phyloP scores from a whole-genome alignment of 306 rosid genomes.

The Medicago arabica region DNA sequence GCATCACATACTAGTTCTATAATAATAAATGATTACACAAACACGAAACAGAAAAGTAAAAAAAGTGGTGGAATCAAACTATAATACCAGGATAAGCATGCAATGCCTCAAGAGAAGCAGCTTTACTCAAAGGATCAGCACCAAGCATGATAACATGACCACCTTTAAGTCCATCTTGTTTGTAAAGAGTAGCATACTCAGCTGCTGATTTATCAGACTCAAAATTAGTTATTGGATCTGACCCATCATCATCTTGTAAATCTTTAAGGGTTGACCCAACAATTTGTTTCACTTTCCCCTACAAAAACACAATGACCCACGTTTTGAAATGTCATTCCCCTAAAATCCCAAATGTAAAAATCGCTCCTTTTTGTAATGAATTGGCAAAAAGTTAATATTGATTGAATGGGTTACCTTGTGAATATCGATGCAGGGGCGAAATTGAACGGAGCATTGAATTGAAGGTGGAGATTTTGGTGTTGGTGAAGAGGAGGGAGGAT shows the following conservation, averaged over 20 bases:
- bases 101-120: conserved; percentile 82
- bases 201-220: conserved; percentile 88
- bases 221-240: conserved; percentile 78
- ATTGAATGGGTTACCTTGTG: conserved; percentile 57
- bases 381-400: not conserved
- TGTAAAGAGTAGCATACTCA: conserved; percentile 79
- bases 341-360: not conserved
- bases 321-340: not conserved
- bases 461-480: conserved; percentile 46
- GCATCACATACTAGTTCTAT: not conserved
- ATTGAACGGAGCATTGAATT: conserved; percentile 64
- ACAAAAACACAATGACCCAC: conserved; percentile 21
- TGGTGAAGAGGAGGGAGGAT: conserved; percentile 33
- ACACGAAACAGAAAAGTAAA: not conserved
- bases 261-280: conserved; percentile 93
- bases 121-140: conserved; percentile 82
- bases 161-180: conserved; percentile 75
- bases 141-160: conserved; percentile 97
- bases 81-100: conserved; percentile 80
- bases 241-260: conserved; percentile 62
- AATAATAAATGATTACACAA: no score
- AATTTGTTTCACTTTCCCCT: conserved; percentile 96
- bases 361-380: not conserved
- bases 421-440: conserved; percentile 89
- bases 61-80: not conserved